Evolutionary conservation across 2,329 filamentous ascomycete species (phyloP), one percentile per base, ranked within the genome.

Genomic region (Rutstroemia sydowiana): DNA sequence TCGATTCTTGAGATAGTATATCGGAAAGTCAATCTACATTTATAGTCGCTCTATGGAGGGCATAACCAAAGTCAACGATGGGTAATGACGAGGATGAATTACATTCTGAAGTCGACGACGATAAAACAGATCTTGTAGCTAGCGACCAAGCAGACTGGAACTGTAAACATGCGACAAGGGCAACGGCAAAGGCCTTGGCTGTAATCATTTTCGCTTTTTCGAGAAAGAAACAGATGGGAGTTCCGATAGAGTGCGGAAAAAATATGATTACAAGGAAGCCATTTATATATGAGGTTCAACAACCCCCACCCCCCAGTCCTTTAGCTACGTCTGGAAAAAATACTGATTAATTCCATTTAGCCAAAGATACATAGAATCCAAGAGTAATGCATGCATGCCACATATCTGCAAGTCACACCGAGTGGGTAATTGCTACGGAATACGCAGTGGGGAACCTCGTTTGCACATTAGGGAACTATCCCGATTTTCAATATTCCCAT

Each of bases 21-120:
- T 11, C 3, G 14, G 20, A n/a, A 26, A 10, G 9, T 34, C 18
- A n/a, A 39, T 46, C 48, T 59, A 65, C 63, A 58, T 65, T 64
- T 16, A 64, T 54, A 14, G 58, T 62, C 13, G 59, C 63, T 54
- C 58, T 58, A 31, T 66, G 60, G 14, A 65, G 16, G n/a, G 56
- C 59, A 52, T 67, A 67, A 4, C 59, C 58, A 11, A 67, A 47
- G 53, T 67, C 63, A 20, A 67, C 61, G 30, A 55, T 53, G 11
- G 65, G 65, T 11, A 62, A 21, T 6, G 44, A 36, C 13, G 30
- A 30, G n/a, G n/a, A n/a, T n/a, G n/a, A n/a, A n/a, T n/a, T n/a
- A n/a, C n/a, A n/a, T n/a, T n/a, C n/a, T n/a, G n/a, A n/a, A n/a
- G n/a, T n/a, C n/a, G n/a, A n/a, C n/a, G n/a, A n/a, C n/a, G n/a